Conservation (phyloP, 768 basidiomycete species). For the Agaricus sinodeliciosus region DNA sequence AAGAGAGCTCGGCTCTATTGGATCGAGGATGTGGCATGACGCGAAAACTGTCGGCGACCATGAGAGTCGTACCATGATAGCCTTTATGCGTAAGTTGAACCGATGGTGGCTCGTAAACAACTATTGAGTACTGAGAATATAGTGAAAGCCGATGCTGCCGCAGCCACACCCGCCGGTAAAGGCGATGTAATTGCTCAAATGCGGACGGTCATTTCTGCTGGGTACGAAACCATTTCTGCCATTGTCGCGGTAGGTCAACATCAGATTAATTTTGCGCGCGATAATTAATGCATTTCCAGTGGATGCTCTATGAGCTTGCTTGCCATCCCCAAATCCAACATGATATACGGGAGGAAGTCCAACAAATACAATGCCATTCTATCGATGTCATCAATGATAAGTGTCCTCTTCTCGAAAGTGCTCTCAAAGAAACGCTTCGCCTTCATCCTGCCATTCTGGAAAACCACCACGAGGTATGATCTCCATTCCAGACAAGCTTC, state of each 20-base stretch:
- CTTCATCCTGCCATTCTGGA: constrained; percentile 57
- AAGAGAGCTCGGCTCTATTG: constrained; percentile 45
- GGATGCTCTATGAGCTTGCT: constrained; percentile 61
- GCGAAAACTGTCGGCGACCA: constrained; percentile 39
- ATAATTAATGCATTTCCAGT: constrained; percentile 28
- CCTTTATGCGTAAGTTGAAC: constrained; percentile 42
- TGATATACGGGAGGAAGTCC: constrained; percentile 49
- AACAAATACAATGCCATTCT: constrained; percentile 36
- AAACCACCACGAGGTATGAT: constrained; percentile 53
- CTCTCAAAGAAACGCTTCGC: constrained; percentile 55
- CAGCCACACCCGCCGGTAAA: constrained; percentile 29
- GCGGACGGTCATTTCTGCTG: constrained; percentile 58
- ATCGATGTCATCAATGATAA: constrained; percentile 44
- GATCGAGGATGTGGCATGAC: constrained; percentile 47
- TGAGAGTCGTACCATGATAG: constrained; percentile 43
- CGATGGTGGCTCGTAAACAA: background rate
- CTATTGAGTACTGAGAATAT: background rate
- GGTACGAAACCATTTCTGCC: constrained; percentile 48
- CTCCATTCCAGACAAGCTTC: background rate
- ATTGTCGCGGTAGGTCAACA: constrained; percentile 28
- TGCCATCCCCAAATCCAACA: constrained; percentile 44
- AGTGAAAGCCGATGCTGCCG: constrained; percentile 39
- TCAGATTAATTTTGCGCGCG: constrained; percentile 12
- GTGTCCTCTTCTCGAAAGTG: constrained; percentile 52
- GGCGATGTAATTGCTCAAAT: constrained; percentile 51